Evolutionary conservation across 306 rosid species (phyloP).

Genomic region (Ormosia emarginata): DNA sequence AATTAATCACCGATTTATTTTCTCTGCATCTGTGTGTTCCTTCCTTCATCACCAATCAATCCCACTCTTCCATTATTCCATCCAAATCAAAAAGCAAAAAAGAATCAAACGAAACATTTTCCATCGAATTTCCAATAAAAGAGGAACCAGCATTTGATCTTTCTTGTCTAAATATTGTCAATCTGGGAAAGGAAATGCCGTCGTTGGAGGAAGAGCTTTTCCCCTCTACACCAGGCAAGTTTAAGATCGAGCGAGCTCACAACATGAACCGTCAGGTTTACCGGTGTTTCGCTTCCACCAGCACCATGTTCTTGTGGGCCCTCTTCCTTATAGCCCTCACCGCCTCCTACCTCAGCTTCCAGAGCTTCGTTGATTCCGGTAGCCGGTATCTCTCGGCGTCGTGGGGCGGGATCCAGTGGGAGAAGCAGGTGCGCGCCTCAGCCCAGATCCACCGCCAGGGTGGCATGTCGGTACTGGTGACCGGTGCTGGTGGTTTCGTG

Average conservation of each 20-base stretch:
- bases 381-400: slow-evolving; percentile 67
- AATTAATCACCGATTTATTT: neutral
- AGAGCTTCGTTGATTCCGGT: slow-evolving; percentile 66
- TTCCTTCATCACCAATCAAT: neutral
- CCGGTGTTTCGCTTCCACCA: slow-evolving; percentile 80
- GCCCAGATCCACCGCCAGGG: slow-evolving; percentile 68
- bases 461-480: slow-evolving; percentile 72
- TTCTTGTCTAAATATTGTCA: neutral
- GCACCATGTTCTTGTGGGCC: slow-evolving; percentile 92
- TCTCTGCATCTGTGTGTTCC: slow-evolving; percentile 38
- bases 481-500: slow-evolving; percentile 80
- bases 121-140: neutral
- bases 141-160: neutral
- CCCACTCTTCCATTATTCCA: neutral
- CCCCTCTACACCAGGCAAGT: slow-evolving; percentile 86
- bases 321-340: slow-evolving; percentile 72
- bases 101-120: neutral
- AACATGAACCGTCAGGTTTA: slow-evolving; percentile 65
- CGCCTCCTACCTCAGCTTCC: slow-evolving; percentile 76
- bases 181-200: slow-evolving; percentile 37
- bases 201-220: slow-evolving; percentile 63
- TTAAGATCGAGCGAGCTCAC: slow-evolving; percentile 70
- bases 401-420: slow-evolving; percentile 96
- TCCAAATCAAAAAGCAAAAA: neutral
- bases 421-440: slow-evolving; percentile 74